Conservation (phyloP, 768 basidiomycete species). For the Trametes elegans region DNA sequence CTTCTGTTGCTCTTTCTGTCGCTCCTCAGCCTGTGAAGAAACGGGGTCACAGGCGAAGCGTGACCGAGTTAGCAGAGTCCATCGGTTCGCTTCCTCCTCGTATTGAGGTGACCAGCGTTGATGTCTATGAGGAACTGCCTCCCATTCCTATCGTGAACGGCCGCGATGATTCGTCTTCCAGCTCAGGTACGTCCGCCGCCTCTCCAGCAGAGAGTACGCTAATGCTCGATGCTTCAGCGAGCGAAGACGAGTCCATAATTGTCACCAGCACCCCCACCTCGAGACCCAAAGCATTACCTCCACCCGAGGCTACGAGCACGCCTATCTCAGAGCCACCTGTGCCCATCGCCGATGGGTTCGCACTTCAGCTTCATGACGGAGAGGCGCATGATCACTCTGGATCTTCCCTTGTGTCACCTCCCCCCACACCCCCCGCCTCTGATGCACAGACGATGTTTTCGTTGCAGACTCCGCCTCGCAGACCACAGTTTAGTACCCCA, state of each 20-base stretch:
- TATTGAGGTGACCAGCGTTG: conserved; percentile 15
- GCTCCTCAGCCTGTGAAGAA: too few relatives aligned
- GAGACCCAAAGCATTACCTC: conserved; percentile 20
- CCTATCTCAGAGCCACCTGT: not conserved
- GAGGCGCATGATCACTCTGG: not conserved
- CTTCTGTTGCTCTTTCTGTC: conserved; percentile 6
- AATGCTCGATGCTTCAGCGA: conserved; percentile 28
- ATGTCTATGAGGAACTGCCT: conserved; percentile 9
- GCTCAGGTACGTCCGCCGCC: conserved; percentile 2
- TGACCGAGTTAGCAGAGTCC: conserved; percentile 30
- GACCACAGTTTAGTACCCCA: conserved; percentile 38
- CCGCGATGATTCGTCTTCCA: conserved; percentile 13
- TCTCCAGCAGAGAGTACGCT: not conserved
- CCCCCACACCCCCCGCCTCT: conserved; percentile 32
- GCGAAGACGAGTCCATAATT: conserved; percentile 36
- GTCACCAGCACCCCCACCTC: conserved; percentile 24
- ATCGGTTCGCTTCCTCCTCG: conserved; percentile 26
- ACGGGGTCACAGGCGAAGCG: conserved; percentile 28
- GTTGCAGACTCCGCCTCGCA: conserved; percentile 49
- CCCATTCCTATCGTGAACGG: conserved; percentile 17
- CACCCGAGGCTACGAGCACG: conserved; percentile 16
- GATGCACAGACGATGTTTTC: conserved; percentile 9
- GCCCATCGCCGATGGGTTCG: not conserved
- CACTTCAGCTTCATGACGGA: not conserved
- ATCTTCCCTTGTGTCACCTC: conserved; percentile 32